phyloP scores from a whole-genome alignment of 768 basidiomycete species.

The Serendipita sp. region DNA sequence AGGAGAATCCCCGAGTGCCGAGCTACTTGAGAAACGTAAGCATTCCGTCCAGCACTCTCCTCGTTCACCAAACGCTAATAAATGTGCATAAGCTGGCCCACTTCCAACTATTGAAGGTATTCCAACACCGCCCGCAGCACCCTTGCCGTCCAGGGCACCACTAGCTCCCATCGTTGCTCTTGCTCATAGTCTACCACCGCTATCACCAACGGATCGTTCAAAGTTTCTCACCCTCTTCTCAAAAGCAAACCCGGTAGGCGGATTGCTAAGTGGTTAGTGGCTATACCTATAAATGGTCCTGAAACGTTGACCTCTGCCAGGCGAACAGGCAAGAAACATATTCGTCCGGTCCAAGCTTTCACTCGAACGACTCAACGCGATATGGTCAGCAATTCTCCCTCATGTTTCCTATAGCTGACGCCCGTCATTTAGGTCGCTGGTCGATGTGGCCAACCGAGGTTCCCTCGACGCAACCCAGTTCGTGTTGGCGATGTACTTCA shows the following conservation, averaged over 20 bases:
- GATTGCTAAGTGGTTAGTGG: constrained; percentile 55
- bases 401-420: background rate
- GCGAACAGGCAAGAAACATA: constrained; percentile 75
- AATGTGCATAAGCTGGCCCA: constrained; percentile 51
- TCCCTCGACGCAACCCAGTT: constrained; percentile 82
- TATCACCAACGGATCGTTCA: constrained; percentile 64
- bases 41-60: constrained; percentile 9
- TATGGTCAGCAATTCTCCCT: constrained; percentile 47
- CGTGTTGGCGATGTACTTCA: constrained; percentile 89
- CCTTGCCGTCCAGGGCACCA: constrained; percentile 32
- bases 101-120: constrained; percentile 66
- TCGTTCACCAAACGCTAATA: constrained; percentile 8
- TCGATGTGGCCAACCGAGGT: constrained; percentile 90
- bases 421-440: constrained; percentile 49
- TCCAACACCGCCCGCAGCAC: constrained; percentile 30
- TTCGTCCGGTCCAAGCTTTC: constrained; percentile 84
- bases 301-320: constrained; percentile 22
- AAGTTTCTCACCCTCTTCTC: constrained; percentile 75
- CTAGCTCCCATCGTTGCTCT: constrained; percentile 44
- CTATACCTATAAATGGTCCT: constrained; percentile 3
- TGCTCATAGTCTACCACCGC: constrained; percentile 38
- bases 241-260: constrained; percentile 52
- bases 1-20: constrained; percentile 49
- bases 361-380: constrained; percentile 75
- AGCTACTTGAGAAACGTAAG: constrained; percentile 59